Evolutionary conservation across 768 basidiomycete genomes (phyloP), one percentile per base, ranked within the genome.

Genomic region (Coprinellus aureogranulatus): DNA sequence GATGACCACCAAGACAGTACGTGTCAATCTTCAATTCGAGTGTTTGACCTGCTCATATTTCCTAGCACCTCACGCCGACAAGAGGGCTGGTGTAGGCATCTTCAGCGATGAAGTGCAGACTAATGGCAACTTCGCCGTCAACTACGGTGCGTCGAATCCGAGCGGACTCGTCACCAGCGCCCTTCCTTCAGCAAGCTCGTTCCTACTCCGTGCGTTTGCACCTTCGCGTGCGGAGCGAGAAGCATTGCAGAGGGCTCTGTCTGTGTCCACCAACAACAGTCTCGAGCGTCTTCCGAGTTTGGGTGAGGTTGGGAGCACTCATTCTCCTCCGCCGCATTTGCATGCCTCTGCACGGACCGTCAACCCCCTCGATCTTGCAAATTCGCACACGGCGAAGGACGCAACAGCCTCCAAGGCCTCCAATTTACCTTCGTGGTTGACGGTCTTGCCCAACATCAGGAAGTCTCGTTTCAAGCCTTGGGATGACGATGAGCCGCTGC

Each of bases 151-250:
- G 18, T 73, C 87, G 34, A 86, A 86, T 64, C 85, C 86, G 18
- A 85, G 78, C 42, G 83, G 86, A n/a, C 71, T 82, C 12, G 74
- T 73, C 41, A 61, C 72, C 16, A 67, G 64, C 52, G 60, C 70
- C 47, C 61, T 73, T 44, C 59, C 77, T 3, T 67, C 74, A 1
- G 62, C 77, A 0, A 67, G 78, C 2, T 78, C 83, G 46, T 81
- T 80, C 28, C 71, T 85, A 22, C 76, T 90, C 57, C 90, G 89
- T 65, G 92, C 91, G 18, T 94, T 94, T 70, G 91, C 90, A 34
- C 92, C 91, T 30, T 93, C 91, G 61, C 89, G 87, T 54, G 90
- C 87, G 60, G 92, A 94, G 78, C 89, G 92, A 42, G 88, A 92
- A 71, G 91, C 81, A 51, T 80, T 94, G 30, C 86, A 89, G 63